Evolutionary conservation across 1,284 basidiomycete species (phyloP), one percentile per base, ranked within the genome.

Genomic region (Apiotrichum domesticum): DNA sequence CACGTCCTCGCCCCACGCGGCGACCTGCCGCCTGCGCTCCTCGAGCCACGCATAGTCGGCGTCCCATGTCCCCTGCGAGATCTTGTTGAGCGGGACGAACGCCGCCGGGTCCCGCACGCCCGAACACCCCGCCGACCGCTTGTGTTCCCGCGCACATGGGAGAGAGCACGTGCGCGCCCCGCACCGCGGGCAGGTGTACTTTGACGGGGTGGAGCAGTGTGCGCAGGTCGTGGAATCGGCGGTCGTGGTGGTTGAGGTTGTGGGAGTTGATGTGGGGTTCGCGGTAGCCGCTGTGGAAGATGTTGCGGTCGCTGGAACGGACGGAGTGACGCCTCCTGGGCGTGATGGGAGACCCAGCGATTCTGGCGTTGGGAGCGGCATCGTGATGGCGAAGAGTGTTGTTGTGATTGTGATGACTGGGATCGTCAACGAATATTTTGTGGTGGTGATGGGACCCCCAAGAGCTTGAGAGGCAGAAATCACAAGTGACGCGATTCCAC

Each of bases 101-200:
- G 80, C 81, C 0, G 80, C 83, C 64, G 85, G 86, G 76, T 92
- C 82, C 51, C 90, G 84, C 63, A 83, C 76, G 6, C 90, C 90
- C 0, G 82, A 81, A 71, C 90, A 93, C 13, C 79, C 79, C n/a
- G 80, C 81, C 5, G 69, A 60, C 4, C 76, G 61, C 72, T 92
- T 93, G 78, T 93, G 90, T 10, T 77, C 66, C n/a, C 77, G 79
- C 3, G 87, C 85, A 68, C 90, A 93, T 1, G 79, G 64, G 2
- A 86, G 75, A 1, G 88, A 91, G 73, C 90, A 93, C 37, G 87
- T 87, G 46, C 80, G 81, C 33, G 77, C 77, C 3, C 77, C 66
- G 76, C 90, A 93, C 37, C 87, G 81, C 0, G 90, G 90, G 69
- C 90, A 93, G 52, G 85, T 90, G 79, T 93, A 93, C 65, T 82